Percentiles rank a stretch among this genome's conserved stretches.
Evolutionary conservation across 2,329 filamentous ascomycete genomes (phyloP).

Genomic region (Xylariaceae sp.): DNA sequence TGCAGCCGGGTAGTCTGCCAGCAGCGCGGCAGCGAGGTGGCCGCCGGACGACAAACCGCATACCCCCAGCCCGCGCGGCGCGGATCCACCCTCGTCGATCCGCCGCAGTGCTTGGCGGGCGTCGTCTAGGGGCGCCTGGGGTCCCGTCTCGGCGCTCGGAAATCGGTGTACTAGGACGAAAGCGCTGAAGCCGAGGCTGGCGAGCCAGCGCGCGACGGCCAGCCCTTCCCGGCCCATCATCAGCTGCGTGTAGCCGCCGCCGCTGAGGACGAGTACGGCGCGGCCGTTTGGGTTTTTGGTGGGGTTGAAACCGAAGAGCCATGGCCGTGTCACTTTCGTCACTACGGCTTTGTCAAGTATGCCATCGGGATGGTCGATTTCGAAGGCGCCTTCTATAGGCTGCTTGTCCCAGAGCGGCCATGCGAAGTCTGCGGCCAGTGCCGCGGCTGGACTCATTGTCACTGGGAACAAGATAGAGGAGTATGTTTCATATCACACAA

Average conservation of each 20-base stretch:
- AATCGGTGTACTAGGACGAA: conserved; percentile 31
- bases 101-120: conserved; percentile 23
- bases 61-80: conserved; percentile 7
- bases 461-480: background rate
- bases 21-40: conserved; percentile 24
- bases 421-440: conserved; percentile 19
- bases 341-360: conserved; percentile 19
- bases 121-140: conserved; percentile 25
- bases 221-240: conserved; percentile 30
- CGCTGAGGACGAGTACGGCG: conserved; percentile 26
- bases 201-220: conserved; percentile 25
- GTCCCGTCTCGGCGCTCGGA: conserved; percentile 19
- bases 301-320: conserved; percentile 28
- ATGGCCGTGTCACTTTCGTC: conserved; percentile 20
- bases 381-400: conserved; percentile 19
- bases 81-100: conserved; percentile 4
- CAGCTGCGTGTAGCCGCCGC: conserved; percentile 28
- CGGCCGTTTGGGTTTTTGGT: conserved; percentile 16
- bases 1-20: conserved; percentile 22
- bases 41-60: conserved; percentile 29
- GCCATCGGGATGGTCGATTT: conserved; percentile 13
- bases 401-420: conserved; percentile 22
- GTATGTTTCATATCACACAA: too few relatives aligned
- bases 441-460: conserved; percentile 5
- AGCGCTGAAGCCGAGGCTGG: conserved; percentile 25